Conservation (phyloP, 768 basidiomycete species). For the Rhodosporidiobolus sp. region DNA sequence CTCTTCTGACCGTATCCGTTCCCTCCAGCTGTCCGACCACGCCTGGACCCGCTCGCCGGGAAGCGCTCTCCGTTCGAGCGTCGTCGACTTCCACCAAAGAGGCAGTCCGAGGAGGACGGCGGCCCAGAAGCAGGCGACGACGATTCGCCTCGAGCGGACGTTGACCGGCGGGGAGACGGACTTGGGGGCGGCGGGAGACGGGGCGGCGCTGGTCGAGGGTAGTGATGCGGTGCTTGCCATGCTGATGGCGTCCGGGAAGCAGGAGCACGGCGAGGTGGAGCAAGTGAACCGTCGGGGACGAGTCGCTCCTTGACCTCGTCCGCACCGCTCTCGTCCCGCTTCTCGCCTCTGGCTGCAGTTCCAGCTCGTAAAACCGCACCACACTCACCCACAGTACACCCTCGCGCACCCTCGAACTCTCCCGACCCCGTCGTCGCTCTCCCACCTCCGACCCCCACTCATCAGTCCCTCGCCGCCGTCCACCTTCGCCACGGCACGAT, state of each 20-base stretch:
- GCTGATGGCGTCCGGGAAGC: background rate
- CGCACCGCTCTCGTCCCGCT: no score
- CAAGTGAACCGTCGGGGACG: no score
- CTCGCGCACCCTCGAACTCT: no score
- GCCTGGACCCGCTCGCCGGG: constrained; percentile 61
- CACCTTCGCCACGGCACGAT: constrained; percentile 25
- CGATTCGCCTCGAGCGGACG: constrained; percentile 55
- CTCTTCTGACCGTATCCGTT: background rate
- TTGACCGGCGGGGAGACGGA: background rate
- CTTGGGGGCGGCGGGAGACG: background rate
- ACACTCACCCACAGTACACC: no score
- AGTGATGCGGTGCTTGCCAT: background rate
- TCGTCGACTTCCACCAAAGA: constrained; percentile 90
- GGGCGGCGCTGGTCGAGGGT: background rate
- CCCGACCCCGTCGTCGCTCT: background rate
- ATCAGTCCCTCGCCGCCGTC: background rate
- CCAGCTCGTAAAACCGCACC: no score
- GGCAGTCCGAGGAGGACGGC: constrained; percentile 73
- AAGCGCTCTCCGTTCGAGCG: constrained; percentile 75
- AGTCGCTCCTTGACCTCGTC: no score
- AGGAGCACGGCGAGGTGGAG: background rate
- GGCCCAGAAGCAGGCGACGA: constrained; percentile 73
- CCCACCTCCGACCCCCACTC: background rate
- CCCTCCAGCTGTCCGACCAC: constrained; percentile 44
- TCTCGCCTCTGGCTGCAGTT: no score